Evolutionary conservation across 2,329 filamentous ascomycete species (phyloP).

Genomic region (Aspergillus awamori): DNA sequence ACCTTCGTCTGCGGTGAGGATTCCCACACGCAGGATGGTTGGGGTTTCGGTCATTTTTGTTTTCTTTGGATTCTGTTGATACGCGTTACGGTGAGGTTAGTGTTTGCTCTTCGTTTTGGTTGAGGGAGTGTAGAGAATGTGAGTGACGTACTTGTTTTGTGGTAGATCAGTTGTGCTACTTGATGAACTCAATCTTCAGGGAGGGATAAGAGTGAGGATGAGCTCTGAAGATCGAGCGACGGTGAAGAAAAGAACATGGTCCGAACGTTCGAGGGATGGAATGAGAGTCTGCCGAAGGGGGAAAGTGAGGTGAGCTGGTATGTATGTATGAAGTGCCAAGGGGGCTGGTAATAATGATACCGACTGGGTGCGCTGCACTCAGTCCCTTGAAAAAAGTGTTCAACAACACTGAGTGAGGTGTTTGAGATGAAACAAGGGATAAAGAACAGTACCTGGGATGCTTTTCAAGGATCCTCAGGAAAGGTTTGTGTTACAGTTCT

Average conservation of each 20-base stretch:
- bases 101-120: not conserved
- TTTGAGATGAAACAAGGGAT: not conserved
- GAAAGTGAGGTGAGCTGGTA: not conserved
- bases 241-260: slow-evolving; percentile 2
- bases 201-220: not conserved
- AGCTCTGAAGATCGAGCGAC: not conserved
- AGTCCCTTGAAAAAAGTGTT: not conserved
- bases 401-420: not conserved
- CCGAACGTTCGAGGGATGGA: not conserved
- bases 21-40: slow-evolving; percentile 35
- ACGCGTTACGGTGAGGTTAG: not conserved
- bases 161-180: not conserved
- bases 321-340: slow-evolving; percentile 1
- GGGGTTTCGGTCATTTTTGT: slow-evolving; percentile 21
- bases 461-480: not conserved
- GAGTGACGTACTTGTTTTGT: not conserved
- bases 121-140: not conserved
- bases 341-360: not conserved
- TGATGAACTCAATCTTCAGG: not conserved
- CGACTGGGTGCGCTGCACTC: not conserved
- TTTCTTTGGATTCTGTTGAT: not conserved
- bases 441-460: not conserved
- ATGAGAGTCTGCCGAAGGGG: not conserved
- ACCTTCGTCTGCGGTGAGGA: slow-evolving; percentile 36
- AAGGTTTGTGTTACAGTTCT: not conserved